phyloP scores from a whole-genome alignment of 371 early-diverging fungal genomes.

The Smittium culicis region DNA sequence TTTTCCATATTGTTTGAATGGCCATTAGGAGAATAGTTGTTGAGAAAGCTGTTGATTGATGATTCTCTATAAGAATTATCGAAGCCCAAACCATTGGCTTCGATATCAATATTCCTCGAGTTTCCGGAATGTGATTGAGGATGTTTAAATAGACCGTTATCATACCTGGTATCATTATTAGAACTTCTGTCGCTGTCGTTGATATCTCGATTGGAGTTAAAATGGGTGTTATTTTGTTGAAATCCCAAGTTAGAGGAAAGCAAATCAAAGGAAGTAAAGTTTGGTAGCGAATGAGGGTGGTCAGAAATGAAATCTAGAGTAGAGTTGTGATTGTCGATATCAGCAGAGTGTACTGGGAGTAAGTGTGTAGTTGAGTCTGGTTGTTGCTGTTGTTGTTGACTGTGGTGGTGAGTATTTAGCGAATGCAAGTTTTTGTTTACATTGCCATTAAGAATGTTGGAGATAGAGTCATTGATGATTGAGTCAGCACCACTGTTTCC shows the following conservation, averaged over 20 bases:
- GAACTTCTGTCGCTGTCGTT: neutral
- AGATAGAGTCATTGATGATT: neutral
- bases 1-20: too few relatives aligned
- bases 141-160: neutral
- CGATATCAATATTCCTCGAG: neutral
- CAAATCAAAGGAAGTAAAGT: neutral
- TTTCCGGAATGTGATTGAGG: neutral
- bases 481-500: neutral
- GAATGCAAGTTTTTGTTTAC: neutral
- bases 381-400: neutral
- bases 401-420: neutral
- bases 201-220: neutral
- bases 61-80: neutral
- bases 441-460: neutral
- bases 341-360: neutral
- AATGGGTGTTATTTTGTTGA: neutral
- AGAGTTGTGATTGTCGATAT: neutral
- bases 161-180: neutral
- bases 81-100: neutral
- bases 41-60: neutral
- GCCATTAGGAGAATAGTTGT: neutral
- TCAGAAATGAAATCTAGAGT: neutral
- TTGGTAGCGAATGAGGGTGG: conserved; percentile 4
- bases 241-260: neutral
- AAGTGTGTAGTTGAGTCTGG: neutral